Evolutionary conservation across 2,329 filamentous ascomycete species (phyloP).

Genomic region (Ophiostoma himal-ulmi): DNA sequence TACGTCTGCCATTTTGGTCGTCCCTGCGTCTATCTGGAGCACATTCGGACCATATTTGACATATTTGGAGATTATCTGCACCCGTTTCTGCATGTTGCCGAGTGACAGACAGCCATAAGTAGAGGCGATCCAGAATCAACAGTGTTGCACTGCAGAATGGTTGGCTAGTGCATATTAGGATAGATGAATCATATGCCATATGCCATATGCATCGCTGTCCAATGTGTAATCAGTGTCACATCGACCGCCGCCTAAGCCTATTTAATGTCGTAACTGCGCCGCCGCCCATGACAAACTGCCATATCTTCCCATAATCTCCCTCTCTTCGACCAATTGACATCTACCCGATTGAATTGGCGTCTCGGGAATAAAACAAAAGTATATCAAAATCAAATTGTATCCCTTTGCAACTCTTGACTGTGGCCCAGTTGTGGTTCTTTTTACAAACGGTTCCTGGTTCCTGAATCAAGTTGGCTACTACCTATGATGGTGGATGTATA

Average conservation of each 20-base stretch:
- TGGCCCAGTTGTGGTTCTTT: neutral
- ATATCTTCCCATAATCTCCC: neutral
- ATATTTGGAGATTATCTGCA: neutral
- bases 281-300: neutral
- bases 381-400: neutral
- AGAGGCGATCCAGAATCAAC: neutral
- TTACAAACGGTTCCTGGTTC: constrained; percentile 5
- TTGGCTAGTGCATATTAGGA: neutral
- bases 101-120: neutral
- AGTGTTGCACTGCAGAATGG: neutral
- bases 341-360: neutral
- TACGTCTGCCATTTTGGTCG: neutral
- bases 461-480: neutral
- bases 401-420: neutral
- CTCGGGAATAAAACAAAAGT: neutral
- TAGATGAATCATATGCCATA: neutral
- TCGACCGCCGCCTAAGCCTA: neutral
- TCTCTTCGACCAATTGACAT: neutral
- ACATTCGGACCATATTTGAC: neutral
- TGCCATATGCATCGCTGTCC: neutral
- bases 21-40: neutral
- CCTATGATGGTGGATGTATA: neutral
- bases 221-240: neutral
- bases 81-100: neutral
- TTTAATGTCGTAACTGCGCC: neutral